These are phyloP conservation scores for Ascochyta lentis DNA, from an alignment of 2,329 filamentous ascomycete species.

Conservation along the genomic window DNA sequence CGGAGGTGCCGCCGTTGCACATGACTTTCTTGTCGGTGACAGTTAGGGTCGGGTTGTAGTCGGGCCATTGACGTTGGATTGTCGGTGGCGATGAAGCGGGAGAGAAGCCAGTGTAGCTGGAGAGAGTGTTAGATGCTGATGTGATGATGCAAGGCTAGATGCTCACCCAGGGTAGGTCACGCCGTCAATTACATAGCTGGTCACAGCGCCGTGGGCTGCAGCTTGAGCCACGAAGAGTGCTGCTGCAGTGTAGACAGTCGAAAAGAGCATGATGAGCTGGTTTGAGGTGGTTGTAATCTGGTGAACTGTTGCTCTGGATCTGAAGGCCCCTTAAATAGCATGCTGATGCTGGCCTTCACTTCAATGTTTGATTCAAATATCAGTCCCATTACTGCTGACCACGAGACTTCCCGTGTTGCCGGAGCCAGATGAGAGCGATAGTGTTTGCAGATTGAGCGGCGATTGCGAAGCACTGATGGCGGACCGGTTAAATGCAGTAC, in stretches of 20 bases:
- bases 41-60: conserved; percentile 63
- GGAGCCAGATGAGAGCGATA: conserved; percentile 7
- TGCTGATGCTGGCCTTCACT: neutral
- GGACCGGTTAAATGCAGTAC: conserved; percentile 11
- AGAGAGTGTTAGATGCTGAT: conserved; percentile 44
- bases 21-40: conserved; percentile 59
- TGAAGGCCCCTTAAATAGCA: conserved; percentile 5
- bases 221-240: conserved; percentile 40
- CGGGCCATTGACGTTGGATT: conserved; percentile 65
- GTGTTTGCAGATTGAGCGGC: conserved; percentile 6
- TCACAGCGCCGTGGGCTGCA: conserved; percentile 47
- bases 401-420: conserved; percentile 13
- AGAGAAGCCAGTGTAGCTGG: conserved; percentile 61
- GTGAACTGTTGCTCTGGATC: neutral
- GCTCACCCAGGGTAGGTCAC: conserved; percentile 40
- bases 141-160: conserved; percentile 24
- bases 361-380: neutral
- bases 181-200: conserved; percentile 45
- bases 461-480: neutral
- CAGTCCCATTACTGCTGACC: neutral
- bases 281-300: conserved; percentile 8
- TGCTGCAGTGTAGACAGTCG: conserved; percentile 43
- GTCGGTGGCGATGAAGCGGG: conserved; percentile 57
- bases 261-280: conserved; percentile 46
- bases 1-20: conserved; percentile 59